These are phyloP conservation scores for Ophiostoma sp. DNA, from an alignment of 2,329 filamentous ascomycete species.

Conservation along the genomic window DNA sequence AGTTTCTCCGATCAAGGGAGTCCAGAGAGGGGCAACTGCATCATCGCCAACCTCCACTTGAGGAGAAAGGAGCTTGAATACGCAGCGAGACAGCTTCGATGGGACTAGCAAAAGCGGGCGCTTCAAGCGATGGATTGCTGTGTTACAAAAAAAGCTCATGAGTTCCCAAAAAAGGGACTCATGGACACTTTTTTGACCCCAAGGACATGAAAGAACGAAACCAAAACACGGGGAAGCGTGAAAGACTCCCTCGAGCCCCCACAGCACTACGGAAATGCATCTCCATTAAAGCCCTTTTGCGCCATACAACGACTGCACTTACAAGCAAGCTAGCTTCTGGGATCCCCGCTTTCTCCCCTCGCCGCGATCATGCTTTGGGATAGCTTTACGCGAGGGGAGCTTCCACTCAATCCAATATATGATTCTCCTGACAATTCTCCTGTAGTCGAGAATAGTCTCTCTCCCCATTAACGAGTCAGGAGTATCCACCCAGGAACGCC, in stretches of 20 bases:
- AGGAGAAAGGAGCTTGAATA: background rate
- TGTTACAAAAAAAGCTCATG: background rate
- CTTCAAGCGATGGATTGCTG: background rate
- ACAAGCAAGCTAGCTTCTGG: background rate
- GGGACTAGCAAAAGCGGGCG: background rate
- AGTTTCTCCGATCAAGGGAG: background rate
- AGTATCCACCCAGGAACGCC: background rate
- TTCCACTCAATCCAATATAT: background rate
- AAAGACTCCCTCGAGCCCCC: background rate
- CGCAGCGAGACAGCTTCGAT: background rate
- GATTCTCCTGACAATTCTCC: background rate
- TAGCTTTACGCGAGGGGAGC: too few species aligned
- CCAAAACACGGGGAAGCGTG: background rate
- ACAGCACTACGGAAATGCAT: conserved; percentile 20
- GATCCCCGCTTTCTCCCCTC: conserved; percentile 1
- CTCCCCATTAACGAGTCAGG: conserved; percentile 8
- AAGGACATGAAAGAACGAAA: background rate
- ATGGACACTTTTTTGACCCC: conserved; percentile 1
- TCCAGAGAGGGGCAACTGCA: background rate
- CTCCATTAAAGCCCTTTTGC: conserved; percentile 6
- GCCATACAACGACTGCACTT: background rate
- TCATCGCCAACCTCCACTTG: background rate
- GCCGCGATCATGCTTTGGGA: background rate
- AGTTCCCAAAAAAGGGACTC: background rate
- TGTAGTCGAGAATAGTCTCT: background rate